Conservation (phyloP, 208 protist genomes). For the Novymonas esmeraldas region DNA sequence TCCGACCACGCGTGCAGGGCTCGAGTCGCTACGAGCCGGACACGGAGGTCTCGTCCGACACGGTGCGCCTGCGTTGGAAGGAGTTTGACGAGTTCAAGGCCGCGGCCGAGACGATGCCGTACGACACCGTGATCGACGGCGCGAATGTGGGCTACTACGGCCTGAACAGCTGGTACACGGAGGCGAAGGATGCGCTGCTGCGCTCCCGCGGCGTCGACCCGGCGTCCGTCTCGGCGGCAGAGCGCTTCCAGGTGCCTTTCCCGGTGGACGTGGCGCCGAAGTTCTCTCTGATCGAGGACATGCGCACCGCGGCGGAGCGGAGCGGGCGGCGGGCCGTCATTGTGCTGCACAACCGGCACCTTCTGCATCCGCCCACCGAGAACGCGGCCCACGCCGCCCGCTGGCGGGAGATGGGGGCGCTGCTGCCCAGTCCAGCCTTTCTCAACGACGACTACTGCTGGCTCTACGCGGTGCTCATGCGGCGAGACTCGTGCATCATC, state of each 20-base stretch:
- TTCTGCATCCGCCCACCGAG: conserved; percentile 10
- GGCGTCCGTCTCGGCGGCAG: conserved; percentile 32
- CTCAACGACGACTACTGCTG: conserved; percentile 91
- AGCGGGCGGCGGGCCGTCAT: conserved; percentile 60
- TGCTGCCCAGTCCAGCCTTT: conserved; percentile 75
- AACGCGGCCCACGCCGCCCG: conserved; percentile 45
- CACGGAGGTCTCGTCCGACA: conserved; percentile 39
- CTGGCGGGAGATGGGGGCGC: conserved; percentile 42
- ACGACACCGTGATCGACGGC: conserved; percentile 83
- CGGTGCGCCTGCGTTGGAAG: conserved; percentile 39
- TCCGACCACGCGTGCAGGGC: conserved; percentile 49
- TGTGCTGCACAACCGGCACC: conserved; percentile 79
- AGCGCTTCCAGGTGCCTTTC: conserved; percentile 63
- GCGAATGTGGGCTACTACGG: conserved; percentile 88
- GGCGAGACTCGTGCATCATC: conserved; percentile 55
- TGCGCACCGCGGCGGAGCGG: conserved; percentile 39
- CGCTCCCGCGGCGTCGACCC: conserved; percentile 46
- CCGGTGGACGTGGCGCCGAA: conserved; percentile 86
- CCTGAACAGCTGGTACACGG: conserved; percentile 72
- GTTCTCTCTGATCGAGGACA: conserved; percentile 81
- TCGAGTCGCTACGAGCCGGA: conserved; percentile 67
- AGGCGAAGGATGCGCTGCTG: conserved; percentile 69
- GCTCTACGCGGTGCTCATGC: conserved; percentile 67
- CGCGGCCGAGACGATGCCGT: conserved; percentile 36
- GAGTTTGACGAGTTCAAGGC: conserved; percentile 67